Conservation (phyloP, 352 stramenopile species). For the Globisporangium alternatum region DNA sequence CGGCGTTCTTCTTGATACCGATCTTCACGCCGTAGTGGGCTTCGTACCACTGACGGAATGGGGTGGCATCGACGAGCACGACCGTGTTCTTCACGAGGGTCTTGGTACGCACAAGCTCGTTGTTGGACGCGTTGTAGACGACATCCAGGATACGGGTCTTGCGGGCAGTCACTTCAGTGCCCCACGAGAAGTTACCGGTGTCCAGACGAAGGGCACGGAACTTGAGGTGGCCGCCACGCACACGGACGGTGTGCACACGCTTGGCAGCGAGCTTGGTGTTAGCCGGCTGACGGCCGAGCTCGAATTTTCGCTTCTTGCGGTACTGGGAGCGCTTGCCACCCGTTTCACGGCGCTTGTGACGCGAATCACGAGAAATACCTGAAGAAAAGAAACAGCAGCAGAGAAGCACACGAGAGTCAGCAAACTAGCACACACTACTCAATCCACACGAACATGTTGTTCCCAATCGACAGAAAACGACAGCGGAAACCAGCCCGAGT, state of each 20-base stretch:
- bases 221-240: constrained; percentile 98
- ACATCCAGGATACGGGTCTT: constrained; percentile 99
- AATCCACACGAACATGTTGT: constrained; percentile 2
- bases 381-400: background rate
- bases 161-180: constrained; percentile 95
- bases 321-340: constrained; percentile 97
- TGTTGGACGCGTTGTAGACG: constrained; percentile 99
- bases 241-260: constrained; percentile 94
- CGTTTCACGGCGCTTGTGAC: constrained; percentile 99
- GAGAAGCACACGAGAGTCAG: constrained; percentile 6
- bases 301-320: constrained; percentile 99
- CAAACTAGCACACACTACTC: background rate
- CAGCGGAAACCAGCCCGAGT: constrained; percentile 28
- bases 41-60: constrained; percentile 99
- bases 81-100: constrained; percentile 99
- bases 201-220: constrained; percentile 98
- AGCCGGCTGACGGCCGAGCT: constrained; percentile 96
- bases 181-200: constrained; percentile 99
- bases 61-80: constrained; percentile 97
- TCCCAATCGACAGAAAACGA: constrained; percentile 3
- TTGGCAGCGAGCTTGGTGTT: constrained; percentile 99
- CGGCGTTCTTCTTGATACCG: constrained; percentile 84
- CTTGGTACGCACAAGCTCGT: constrained; percentile 99
- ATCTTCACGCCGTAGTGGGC: constrained; percentile 97
- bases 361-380: constrained; percentile 99